These are phyloP conservation scores for Blepharisma undulans DNA, from an alignment of 169 alveolate species.

Conservation along the genomic window DNA sequence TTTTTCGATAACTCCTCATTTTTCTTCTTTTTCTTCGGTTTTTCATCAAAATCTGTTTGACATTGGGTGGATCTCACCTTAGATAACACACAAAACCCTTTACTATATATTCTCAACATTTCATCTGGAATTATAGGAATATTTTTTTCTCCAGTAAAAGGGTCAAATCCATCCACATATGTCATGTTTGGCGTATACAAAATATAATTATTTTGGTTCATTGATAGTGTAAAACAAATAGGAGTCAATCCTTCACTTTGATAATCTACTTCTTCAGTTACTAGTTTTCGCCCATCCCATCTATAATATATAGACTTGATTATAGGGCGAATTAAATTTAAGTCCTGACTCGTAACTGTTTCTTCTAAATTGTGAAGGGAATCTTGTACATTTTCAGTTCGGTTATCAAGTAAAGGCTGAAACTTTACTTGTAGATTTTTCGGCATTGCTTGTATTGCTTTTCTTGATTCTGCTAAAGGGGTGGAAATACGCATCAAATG, in stretches of 20 bases:
- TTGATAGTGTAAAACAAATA: neutral
- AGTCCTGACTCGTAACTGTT: neutral
- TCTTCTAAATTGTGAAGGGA: neutral
- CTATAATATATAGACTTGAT: neutral
- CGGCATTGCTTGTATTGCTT: neutral
- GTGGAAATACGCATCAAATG: neutral
- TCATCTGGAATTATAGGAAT: neutral
- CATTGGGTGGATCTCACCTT: neutral
- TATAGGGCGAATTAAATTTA: neutral
- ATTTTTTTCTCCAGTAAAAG: slow-evolving; percentile 4
- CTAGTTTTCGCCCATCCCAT: neutral
- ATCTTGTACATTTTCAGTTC: neutral
- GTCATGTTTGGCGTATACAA: slow-evolving; percentile 32
- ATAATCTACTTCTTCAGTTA: neutral
- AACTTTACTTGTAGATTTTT: neutral
- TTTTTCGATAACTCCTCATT: neutral
- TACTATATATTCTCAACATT: neutral
- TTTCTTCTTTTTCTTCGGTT: neutral
- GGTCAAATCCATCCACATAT: slow-evolving; percentile 32
- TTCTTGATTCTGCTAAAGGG: neutral
- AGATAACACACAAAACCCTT: neutral
- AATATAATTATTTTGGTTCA: neutral
- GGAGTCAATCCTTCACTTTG: neutral
- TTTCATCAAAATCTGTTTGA: neutral
- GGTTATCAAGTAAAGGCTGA: neutral